phyloP scores from a whole-genome alignment of 1,284 basidiomycete genomes.

The Cryptococcus deneoformans region DNA sequence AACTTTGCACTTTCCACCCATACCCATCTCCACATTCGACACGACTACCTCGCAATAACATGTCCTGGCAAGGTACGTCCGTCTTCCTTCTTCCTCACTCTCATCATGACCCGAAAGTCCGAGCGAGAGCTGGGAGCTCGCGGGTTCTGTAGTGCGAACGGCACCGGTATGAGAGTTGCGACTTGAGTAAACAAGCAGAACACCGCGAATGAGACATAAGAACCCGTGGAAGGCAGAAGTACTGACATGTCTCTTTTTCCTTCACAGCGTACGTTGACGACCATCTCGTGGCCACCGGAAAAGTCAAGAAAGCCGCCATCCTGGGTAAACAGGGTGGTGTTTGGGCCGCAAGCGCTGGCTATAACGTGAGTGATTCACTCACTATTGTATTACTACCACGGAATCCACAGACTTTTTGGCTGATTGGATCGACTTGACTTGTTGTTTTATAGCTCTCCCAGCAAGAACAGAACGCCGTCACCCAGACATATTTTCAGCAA shows the following conservation, averaged over 20 bases:
- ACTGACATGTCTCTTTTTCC: background rate
- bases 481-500: conserved; percentile 57
- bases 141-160: no score
- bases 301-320: conserved; percentile 77
- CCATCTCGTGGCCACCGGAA: conserved; percentile 75
- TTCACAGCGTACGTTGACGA: conserved; percentile 77
- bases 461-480: conserved; percentile 70
- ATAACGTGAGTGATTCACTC: conserved; percentile 59
- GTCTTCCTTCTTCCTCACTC: background rate
- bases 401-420: background rate
- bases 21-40: no score
- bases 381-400: background rate
- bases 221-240: background rate
- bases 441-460: conserved; percentile 59
- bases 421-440: background rate
- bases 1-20: no score
- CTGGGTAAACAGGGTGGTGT: conserved; percentile 79
- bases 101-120: background rate
- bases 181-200: no score
- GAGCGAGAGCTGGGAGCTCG: background rate
- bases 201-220: no score
- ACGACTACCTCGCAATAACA: background rate
- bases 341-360: conserved; percentile 78
- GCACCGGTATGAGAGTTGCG: no score
- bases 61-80: conserved; percentile 35